Evolutionary conservation across 2,329 filamentous ascomycete genomes (phyloP), one percentile per base, ranked within the genome.

Genomic region (Diaporthe longicolla): DNA sequence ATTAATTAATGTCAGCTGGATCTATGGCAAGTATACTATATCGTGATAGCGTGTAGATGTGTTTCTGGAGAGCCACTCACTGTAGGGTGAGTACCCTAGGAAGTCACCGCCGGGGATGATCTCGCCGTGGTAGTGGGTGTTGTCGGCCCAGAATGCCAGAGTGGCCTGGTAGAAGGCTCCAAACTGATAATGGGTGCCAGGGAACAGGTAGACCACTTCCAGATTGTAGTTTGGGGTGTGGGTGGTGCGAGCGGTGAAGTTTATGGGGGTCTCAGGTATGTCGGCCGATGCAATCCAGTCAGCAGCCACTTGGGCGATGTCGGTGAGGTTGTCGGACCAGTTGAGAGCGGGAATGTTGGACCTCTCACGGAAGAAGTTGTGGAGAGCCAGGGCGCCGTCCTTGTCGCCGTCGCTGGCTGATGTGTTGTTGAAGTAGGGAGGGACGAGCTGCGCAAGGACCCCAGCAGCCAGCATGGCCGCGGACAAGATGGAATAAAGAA

Each of bases 21-120:
- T 13, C 3, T n/a, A 52, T 7, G 3, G 15, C 4, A 50, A 19
- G 5, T 17, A 13, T 1, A 9, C 1, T 2, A 6, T 15, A 11
- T 2, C 19, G 8, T 9, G 43, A 10, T 21, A 63, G 24, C 9
- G 11, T 21, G 26, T 35, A 48, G 15, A 32, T 17, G 19, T 35
- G 40, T n/a, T 19, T 19, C 29, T 21, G n/a, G 17, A 29, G 43
- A 19, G 21, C 26, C 3, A 37, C 63, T 68, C 48, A 68, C 63
- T 68, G 63, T 68, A 68, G n/a, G 29, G 21, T 2, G 32, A 40
- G 48, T 68, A 68, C 7, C 52, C 8, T 9, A 13, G 21, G n/a
- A 54, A 68, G 48, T 54, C 63, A 40, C 63, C 63, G 32, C 35
- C 19, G 32, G 63, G 63, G 24, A 68, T 54, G 63, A 21, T 32